These are phyloP conservation scores for Nymphaea colorata DNA, from an alignment of 164 flowering plant species.

Conservation along the genomic window DNA sequence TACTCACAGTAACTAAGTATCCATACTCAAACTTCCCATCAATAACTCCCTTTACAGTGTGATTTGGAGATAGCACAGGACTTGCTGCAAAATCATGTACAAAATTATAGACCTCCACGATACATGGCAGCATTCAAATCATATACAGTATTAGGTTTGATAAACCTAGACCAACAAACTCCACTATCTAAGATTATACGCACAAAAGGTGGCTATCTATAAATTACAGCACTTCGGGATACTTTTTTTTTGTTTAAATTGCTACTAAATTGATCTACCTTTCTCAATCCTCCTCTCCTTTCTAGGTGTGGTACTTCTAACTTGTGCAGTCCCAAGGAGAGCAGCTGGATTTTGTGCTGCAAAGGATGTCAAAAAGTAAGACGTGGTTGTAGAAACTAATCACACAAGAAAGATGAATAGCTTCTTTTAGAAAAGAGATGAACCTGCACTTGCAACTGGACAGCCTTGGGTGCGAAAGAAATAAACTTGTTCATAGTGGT, in stretches of 20 bases:
- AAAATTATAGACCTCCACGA: not conserved
- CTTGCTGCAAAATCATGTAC: conserved; percentile 17
- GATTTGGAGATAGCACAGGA: conserved; percentile 26
- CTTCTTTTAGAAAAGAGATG: not conserved
- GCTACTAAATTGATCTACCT: not conserved
- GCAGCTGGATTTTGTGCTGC: not conserved
- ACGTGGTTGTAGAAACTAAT: not conserved
- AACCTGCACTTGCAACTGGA: conserved; percentile 9
- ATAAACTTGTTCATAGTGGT: conserved; percentile 77
- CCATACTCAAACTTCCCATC: conserved; percentile 79
- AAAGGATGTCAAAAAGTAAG: not conserved
- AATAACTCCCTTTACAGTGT: conserved; percentile 44
- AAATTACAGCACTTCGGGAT: too few species aligned
- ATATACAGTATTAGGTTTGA: too few species aligned
- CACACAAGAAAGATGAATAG: not conserved
- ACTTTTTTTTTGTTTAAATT: too few species aligned
- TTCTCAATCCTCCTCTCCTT: not conserved
- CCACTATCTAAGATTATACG: too few species aligned
- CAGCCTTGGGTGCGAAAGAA: conserved; percentile 37
- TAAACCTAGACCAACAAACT: too few species aligned
- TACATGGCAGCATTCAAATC: too few species aligned
- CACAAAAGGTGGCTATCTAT: too few species aligned
- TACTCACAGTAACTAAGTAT: conserved; percentile 48
- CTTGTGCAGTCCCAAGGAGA: not conserved
- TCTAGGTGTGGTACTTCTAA: not conserved